Conservation (phyloP, 805 yeast genomes). For the Cyberlindnera veronae region DNA sequence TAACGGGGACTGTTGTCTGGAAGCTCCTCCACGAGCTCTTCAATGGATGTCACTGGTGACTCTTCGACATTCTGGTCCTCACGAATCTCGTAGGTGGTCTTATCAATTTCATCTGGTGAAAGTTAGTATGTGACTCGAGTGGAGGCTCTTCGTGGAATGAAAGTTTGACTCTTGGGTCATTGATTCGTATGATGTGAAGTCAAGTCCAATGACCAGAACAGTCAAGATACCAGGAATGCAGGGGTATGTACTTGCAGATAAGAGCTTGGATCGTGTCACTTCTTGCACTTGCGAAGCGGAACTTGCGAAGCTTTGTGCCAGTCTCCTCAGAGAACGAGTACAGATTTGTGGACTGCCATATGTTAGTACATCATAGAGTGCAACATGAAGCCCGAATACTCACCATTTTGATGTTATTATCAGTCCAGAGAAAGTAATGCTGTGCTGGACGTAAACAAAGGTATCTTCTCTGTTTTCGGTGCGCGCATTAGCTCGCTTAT, state of each 20-base stretch:
- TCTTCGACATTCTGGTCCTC: conserved; percentile 39
- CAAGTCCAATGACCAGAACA: too few species aligned
- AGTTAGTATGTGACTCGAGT: conserved; percentile 1
- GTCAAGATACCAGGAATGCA: too few species aligned
- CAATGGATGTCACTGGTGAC: conserved; percentile 47
- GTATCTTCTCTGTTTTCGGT: too few species aligned
- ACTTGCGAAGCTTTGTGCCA: conserved; percentile 56
- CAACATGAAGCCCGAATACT: neutral
- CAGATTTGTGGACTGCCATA: conserved; percentile 43
- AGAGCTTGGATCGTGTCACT: conserved; percentile 57
- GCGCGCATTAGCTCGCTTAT: too few species aligned
- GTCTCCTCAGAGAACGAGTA: conserved; percentile 66
- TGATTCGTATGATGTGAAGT: too few species aligned
- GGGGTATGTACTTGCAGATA: conserved; percentile 45
- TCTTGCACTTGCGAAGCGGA: conserved; percentile 70
- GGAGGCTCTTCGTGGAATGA: neutral
- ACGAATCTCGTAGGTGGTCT: conserved; percentile 47
- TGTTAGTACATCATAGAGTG: neutral
- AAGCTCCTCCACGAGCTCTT: conserved; percentile 66
- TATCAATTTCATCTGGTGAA: conserved; percentile 51
- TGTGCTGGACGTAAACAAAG: too few species aligned
- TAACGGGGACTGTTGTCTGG: conserved; percentile 83
- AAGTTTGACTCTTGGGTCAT: neutral
- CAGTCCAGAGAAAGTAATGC: too few species aligned
- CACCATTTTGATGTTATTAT: conserved; percentile 1